phyloP scores from a whole-genome alignment of 768 basidiomycete species.

The Lactarius deliciosus region DNA sequence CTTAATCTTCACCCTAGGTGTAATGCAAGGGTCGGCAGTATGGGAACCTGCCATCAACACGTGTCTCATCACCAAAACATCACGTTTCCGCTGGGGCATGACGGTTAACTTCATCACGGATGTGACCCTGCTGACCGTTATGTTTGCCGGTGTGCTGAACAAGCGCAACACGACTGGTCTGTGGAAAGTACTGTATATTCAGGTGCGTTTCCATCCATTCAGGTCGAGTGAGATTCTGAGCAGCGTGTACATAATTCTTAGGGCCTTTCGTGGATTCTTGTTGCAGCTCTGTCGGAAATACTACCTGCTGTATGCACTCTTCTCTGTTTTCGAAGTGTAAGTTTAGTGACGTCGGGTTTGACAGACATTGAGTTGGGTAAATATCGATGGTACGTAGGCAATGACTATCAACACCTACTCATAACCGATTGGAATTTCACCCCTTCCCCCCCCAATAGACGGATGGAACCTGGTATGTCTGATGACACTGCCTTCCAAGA shows the following conservation, averaged over 20 bases:
- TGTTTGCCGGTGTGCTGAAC: constrained; percentile 16
- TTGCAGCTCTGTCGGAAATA: constrained; percentile 9
- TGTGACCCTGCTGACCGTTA: neutral
- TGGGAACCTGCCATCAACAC: neutral
- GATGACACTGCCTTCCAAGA: neutral
- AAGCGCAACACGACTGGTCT: constrained; percentile 16
- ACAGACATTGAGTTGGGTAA: constrained; percentile 4
- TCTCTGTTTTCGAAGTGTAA: neutral
- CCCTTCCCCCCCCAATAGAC: neutral
- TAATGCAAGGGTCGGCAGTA: neutral
- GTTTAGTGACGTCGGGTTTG: neutral
- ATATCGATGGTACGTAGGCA: constrained; percentile 12
- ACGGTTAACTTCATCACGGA: constrained; percentile 6
- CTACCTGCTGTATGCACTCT: constrained; percentile 9
- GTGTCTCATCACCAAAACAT: neutral
- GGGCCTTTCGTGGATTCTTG: constrained; percentile 13
- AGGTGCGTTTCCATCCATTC: neutral
- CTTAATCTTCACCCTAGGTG: neutral
- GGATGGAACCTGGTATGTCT: constrained; percentile 18
- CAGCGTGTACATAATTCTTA: neutral
- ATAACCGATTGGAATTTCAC: neutral
- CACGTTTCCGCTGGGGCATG: constrained; percentile 7
- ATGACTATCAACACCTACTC: neutral
- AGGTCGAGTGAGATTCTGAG: neutral
- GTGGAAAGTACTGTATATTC: constrained; percentile 15